phyloP scores from a whole-genome alignment of 805 yeast genomes.

The Blastobotrys americana region DNA sequence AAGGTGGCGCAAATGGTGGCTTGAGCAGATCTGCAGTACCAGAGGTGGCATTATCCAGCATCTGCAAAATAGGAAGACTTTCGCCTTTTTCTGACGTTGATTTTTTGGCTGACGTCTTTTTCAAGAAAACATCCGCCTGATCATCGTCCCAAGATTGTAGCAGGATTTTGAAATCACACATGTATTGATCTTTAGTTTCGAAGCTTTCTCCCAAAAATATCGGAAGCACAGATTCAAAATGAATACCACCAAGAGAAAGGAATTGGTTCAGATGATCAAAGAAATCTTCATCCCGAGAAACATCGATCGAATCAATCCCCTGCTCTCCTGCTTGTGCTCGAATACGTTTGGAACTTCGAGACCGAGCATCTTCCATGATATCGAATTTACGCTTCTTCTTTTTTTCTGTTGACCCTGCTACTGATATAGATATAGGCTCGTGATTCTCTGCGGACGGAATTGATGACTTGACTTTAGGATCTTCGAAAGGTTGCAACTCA shows the following conservation, averaged over 20 bases:
- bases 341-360: conserved; percentile 20
- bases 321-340: conserved; percentile 22
- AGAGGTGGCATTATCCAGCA: conserved; percentile 26
- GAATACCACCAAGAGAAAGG: conserved; percentile 10
- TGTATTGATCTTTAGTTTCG: conserved; percentile 15
- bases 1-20: conserved; percentile 9
- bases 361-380: neutral
- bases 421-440: neutral
- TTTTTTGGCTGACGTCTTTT: neutral
- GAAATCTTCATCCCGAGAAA: conserved; percentile 21
- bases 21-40: conserved; percentile 16
- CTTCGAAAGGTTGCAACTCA: neutral
- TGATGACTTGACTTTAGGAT: neutral
- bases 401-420: neutral
- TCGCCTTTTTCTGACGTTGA: conserved; percentile 7
- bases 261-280: conserved; percentile 19
- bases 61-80: conserved; percentile 25
- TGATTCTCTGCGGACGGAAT: neutral
- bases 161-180: conserved; percentile 30
- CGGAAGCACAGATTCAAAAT: conserved; percentile 18
- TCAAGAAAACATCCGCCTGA: conserved; percentile 24
- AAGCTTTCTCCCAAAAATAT: conserved; percentile 12
- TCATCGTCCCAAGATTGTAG: conserved; percentile 33
- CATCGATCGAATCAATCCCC: conserved; percentile 14
- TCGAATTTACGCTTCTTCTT: conserved; percentile 6